Evolutionary conservation across 2,329 filamentous ascomycete genomes (phyloP).

Genomic region (Nemania serpens): DNA sequence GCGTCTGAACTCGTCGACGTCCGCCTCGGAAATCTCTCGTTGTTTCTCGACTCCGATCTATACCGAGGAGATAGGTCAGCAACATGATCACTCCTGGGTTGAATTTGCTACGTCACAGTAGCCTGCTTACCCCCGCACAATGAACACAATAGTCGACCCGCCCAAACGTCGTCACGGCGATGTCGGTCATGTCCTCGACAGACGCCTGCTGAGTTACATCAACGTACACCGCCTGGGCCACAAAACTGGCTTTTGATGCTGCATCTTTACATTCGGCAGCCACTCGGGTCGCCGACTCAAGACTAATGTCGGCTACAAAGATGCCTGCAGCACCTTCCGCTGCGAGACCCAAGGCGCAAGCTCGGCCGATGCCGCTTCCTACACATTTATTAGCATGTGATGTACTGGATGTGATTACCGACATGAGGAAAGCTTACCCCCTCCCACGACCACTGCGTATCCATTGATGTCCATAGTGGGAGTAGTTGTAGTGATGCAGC

Average conservation of each 20-base stretch:
- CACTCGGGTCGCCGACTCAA: constrained; percentile 9
- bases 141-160: constrained; percentile 27
- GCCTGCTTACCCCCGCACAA: constrained; percentile 25
- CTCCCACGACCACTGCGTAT: too few relatives aligned
- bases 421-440: too few relatives aligned
- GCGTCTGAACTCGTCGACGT: constrained; percentile 13
- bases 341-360: constrained; percentile 7
- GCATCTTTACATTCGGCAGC: neutral
- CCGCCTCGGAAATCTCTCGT: neutral
- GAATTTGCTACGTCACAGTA: too few relatives aligned
- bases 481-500: too few relatives aligned
- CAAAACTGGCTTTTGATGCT: neutral
- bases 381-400: too few relatives aligned
- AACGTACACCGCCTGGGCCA: neutral
- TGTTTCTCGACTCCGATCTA: constrained; percentile 1
- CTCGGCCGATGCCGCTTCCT: constrained; percentile 23
- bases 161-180: constrained; percentile 9
- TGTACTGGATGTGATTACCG: too few relatives aligned
- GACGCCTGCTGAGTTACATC: neutral
- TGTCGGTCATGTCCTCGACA: neutral
- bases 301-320: constrained; percentile 19
- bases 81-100: neutral
- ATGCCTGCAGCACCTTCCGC: constrained; percentile 6
- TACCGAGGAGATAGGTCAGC: neutral
- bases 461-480: too few relatives aligned